phyloP scores from a whole-genome alignment of 2,329 filamentous ascomycete species.

The Trichoderma simmonsii region DNA sequence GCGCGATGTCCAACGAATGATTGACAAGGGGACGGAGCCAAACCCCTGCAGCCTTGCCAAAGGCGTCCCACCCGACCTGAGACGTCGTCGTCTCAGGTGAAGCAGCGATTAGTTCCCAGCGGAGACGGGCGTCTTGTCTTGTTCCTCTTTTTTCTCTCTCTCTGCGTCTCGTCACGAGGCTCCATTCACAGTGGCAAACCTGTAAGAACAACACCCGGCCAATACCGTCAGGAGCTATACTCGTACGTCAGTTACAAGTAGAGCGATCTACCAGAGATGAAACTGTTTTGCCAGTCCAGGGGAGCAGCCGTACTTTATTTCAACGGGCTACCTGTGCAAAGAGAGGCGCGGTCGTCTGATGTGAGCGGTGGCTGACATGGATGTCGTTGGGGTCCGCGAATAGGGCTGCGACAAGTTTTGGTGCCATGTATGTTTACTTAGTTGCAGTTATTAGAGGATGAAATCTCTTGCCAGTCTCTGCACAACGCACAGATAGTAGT shows the following conservation, averaged over 20 bases:
- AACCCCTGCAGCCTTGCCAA: slow-evolving; percentile 18
- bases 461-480: not conserved
- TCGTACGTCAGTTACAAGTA: not conserved
- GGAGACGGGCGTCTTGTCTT: slow-evolving; percentile 10
- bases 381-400: slow-evolving; percentile 12
- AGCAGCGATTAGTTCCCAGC: slow-evolving; percentile 14
- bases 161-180: not conserved
- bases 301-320: not conserved
- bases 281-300: not conserved
- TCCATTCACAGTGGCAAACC: not conserved
- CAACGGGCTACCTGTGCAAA: not conserved
- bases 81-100: slow-evolving; percentile 25
- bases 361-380: slow-evolving; percentile 11
- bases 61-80: slow-evolving; percentile 21
- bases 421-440: not conserved
- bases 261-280: not conserved
- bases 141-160: not conserved
- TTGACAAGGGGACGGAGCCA: not conserved
- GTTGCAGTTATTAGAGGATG: not conserved
- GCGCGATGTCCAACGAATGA: slow-evolving; percentile 6
- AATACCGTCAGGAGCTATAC: not conserved
- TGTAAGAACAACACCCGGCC: not conserved
- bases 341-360: not conserved
- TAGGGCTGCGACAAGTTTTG: slow-evolving; percentile 16
- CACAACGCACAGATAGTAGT: not conserved